phyloP scores from a whole-genome alignment of 2,329 filamentous ascomycete species.

The Polytolypa hystricis region DNA sequence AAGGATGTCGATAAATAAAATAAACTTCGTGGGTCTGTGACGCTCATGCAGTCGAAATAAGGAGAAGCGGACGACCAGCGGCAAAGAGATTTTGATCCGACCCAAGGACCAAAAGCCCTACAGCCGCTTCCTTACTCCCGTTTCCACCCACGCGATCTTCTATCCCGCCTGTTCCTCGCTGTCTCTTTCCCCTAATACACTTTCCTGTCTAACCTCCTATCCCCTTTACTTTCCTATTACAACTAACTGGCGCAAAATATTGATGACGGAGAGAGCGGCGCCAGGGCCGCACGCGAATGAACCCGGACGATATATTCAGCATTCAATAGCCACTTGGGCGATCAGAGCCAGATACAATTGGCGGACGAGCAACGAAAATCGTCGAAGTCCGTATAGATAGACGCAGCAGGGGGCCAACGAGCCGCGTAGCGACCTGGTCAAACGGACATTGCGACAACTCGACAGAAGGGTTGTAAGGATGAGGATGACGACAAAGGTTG shows the following conservation, averaged over 20 bases:
- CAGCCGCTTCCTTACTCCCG: background rate
- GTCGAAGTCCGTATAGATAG: too few relatives aligned
- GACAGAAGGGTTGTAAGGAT: too few relatives aligned
- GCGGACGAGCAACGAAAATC: background rate
- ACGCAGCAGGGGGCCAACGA: too few relatives aligned
- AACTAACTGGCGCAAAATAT: slow-evolving; percentile 1
- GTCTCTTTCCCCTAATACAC: background rate
- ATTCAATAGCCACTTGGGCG: slow-evolving; percentile 12
- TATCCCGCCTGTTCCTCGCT: background rate
- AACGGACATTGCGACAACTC: too few relatives aligned
- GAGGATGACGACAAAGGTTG: too few relatives aligned
- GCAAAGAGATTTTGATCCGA: too few relatives aligned
- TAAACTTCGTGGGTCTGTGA: too few relatives aligned
- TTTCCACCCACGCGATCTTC: background rate
- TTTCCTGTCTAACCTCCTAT: background rate
- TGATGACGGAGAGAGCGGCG: slow-evolving; percentile 14
- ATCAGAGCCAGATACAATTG: background rate
- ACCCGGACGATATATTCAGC: slow-evolving; percentile 15
- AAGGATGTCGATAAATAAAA: too few relatives aligned
- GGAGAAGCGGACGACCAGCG: too few relatives aligned
- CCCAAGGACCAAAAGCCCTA: too few relatives aligned
- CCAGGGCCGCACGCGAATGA: slow-evolving; percentile 17
- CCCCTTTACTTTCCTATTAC: slow-evolving; percentile 6
- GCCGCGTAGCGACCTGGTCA: too few relatives aligned
- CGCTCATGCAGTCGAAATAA: too few relatives aligned